phyloP scores from a whole-genome alignment of 2,329 filamentous ascomycete genomes.

The Lachnellula subtilissima region DNA sequence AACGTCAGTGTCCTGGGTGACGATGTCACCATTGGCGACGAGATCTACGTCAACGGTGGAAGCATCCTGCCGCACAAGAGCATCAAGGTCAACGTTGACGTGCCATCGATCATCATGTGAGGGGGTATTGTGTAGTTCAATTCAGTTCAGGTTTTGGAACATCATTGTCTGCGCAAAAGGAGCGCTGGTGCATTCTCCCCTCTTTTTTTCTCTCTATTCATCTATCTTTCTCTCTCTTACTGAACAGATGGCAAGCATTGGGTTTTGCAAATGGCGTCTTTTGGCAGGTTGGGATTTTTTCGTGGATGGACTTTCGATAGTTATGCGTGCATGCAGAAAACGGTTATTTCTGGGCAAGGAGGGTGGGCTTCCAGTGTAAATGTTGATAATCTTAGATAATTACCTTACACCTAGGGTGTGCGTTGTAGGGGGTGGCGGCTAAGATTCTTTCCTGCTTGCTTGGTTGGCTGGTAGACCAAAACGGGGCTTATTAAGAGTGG shows the following conservation, averaged over 20 bases:
- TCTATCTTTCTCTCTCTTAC: neutral
- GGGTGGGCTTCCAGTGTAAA: neutral
- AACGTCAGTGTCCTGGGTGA: slow-evolving; percentile 98
- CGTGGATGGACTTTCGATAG: neutral
- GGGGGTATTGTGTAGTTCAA: neutral
- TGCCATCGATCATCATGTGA: slow-evolving; percentile 65
- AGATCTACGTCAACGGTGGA: slow-evolving; percentile 97
- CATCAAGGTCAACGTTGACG: slow-evolving; percentile 96
- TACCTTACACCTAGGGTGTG: neutral
- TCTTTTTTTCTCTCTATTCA: neutral
- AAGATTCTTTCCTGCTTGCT: neutral
- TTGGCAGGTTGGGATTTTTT: slow-evolving; percentile 1
- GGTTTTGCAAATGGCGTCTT: slow-evolving; percentile 5
- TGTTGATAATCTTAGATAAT: slow-evolving; percentile 4
- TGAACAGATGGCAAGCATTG: slow-evolving; percentile 3
- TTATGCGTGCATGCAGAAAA: neutral
- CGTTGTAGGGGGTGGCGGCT: neutral
- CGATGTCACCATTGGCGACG: slow-evolving; percentile 94
- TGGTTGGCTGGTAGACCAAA: too few species aligned
- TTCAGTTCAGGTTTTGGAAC: neutral
- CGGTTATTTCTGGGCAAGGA: neutral
- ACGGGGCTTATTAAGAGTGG: too few species aligned
- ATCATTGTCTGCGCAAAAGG: neutral
- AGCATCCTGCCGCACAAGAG: slow-evolving; percentile 96
- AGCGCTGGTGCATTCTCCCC: slow-evolving; percentile 2